phyloP scores from a whole-genome alignment of 352 stramenopile species.

The Globisporangium okanoganense region DNA sequence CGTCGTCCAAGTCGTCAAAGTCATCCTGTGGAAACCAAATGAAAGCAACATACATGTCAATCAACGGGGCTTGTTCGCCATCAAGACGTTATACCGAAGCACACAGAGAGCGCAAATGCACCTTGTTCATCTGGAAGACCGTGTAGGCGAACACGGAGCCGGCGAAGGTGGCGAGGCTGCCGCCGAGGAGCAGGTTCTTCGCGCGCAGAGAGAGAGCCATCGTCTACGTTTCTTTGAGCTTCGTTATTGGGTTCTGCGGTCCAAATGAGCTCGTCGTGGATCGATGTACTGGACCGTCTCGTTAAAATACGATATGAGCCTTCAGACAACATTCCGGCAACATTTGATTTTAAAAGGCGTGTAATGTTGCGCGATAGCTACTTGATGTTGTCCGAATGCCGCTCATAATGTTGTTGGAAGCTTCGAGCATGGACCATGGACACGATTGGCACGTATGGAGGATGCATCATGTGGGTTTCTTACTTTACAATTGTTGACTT shows the following conservation, averaged over 20 bases:
- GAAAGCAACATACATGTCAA: not conserved
- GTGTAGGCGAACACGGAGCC: conserved; percentile 71
- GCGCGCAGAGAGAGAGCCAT: conserved; percentile 67
- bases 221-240: conserved; percentile 15
- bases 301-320: conserved; percentile 8
- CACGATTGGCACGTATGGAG: too few species aligned
- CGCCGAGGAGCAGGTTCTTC: conserved; percentile 76
- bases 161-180: conserved; percentile 60
- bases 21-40: conserved; percentile 46
- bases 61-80: not conserved
- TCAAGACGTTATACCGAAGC: not conserved
- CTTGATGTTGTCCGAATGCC: not conserved
- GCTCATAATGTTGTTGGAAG: not conserved
- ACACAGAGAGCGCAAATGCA: conserved; percentile 15
- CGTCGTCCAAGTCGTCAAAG: conserved; percentile 73
- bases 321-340: not conserved
- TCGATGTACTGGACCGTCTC: not conserved
- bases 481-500: not conserved
- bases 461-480: not conserved
- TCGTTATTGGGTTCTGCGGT: not conserved
- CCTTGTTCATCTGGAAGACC: conserved; percentile 78
- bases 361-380: not conserved
- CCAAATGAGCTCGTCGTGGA: not conserved
- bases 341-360: not conserved
- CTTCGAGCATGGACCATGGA: too few species aligned